Conservation (phyloP, 2,329 filamentous ascomycete species). For the Trichoderma aggressivum region DNA sequence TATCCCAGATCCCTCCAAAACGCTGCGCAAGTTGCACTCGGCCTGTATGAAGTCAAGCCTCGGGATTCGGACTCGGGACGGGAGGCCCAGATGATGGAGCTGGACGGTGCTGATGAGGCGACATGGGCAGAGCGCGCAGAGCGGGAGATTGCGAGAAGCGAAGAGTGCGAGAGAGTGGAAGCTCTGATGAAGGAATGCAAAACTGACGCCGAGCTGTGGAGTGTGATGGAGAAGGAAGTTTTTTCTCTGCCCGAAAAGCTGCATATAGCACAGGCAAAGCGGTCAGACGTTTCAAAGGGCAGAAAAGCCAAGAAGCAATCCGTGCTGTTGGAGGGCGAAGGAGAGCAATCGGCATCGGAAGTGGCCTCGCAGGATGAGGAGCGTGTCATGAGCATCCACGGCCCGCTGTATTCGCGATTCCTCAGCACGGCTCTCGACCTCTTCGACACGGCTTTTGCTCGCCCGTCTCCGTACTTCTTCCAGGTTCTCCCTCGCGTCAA, state of each 20-base stretch:
- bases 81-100: constrained; percentile 27
- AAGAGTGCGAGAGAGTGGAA: constrained; percentile 53
- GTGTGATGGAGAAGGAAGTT: constrained; percentile 62
- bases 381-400: constrained; percentile 54
- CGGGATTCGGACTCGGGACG: constrained; percentile 22
- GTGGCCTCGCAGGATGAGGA: constrained; percentile 23
- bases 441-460: constrained; percentile 55
- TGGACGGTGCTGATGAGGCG: constrained; percentile 32
- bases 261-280: constrained; percentile 42
- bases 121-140: constrained; percentile 34
- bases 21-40: constrained; percentile 39
- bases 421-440: constrained; percentile 55
- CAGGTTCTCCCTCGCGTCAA: constrained; percentile 65
- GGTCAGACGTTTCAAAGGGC: constrained; percentile 8
- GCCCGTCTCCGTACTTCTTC: constrained; percentile 57
- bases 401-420: constrained; percentile 61
- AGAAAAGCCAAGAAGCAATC: constrained; percentile 16
- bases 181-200: constrained; percentile 50
- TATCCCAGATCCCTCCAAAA: constrained; percentile 40
- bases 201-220: constrained; percentile 65
- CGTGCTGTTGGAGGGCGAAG: constrained; percentile 13
- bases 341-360: constrained; percentile 12
- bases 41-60: constrained; percentile 36
- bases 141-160: constrained; percentile 38
- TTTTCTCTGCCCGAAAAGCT: constrained; percentile 58